A percentile compares a stretch with the other conserved stretches of the same genome.
Evolutionary conservation across 169 alveolate species (phyloP).

Genomic region (Amoebophrya sp.): DNA sequence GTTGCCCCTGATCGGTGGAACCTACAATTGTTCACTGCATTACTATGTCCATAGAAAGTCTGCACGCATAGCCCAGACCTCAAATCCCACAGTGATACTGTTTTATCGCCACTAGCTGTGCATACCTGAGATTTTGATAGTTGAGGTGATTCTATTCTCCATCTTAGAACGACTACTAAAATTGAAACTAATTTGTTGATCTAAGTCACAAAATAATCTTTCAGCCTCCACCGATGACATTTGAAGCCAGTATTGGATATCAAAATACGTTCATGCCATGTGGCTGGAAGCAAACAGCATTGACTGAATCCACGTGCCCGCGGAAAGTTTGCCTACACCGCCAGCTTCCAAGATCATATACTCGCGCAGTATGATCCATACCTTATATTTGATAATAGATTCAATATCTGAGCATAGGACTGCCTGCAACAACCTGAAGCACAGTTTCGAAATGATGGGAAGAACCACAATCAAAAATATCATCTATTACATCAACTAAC

Average conservation of each 20-base stretch:
- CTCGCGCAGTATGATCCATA: conserved; percentile 78
- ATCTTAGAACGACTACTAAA: too few species aligned
- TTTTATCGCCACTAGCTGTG: conserved; percentile 78
- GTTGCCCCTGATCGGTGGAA: conserved; percentile 46
- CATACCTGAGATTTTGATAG: conserved; percentile 3
- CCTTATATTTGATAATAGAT: too few species aligned
- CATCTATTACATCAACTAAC: not conserved
- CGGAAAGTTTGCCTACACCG: conserved; percentile 76
- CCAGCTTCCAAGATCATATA: conserved; percentile 70
- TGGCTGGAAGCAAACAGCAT: conserved; percentile 76
- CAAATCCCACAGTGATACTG: conserved; percentile 83
- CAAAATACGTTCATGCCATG: conserved; percentile 61
- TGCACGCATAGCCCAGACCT: conserved; percentile 72
- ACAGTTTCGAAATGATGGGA: too few species aligned
- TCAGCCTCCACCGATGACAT: too few species aligned
- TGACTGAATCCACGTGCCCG: conserved; percentile 87
- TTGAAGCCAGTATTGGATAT: too few species aligned
- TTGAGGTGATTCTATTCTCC: too few species aligned
- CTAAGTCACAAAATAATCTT: too few species aligned
- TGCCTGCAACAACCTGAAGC: too few species aligned
- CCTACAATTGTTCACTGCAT: conserved; percentile 68
- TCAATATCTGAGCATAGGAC: too few species aligned
- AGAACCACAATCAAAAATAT: not conserved
- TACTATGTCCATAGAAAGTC: conserved; percentile 84
- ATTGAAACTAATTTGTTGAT: too few species aligned